Evolutionary conservation across 2,329 filamentous ascomycete genomes (phyloP).

Genomic region (Exophiala dermatitidis): DNA sequence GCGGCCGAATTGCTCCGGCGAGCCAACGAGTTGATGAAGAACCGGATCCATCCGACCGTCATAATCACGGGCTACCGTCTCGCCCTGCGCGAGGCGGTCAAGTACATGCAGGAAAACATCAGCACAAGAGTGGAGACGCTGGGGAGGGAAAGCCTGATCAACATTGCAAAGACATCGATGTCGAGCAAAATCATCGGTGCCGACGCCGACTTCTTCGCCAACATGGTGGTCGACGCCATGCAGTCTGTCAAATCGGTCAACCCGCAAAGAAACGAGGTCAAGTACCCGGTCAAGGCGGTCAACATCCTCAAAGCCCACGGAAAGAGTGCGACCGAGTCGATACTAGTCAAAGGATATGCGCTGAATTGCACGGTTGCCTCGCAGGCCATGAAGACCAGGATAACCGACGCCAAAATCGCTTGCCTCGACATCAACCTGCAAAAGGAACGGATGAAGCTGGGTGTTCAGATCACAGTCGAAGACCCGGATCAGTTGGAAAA

Average conservation of each 20-base stretch:
- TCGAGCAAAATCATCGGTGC: slow-evolving; percentile 97
- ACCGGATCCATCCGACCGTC: slow-evolving; percentile 98
- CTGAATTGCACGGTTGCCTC: slow-evolving; percentile 98
- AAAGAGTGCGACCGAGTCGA: slow-evolving; percentile 79
- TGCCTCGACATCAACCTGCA: slow-evolving; percentile 96
- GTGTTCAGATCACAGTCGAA: slow-evolving; percentile 96
- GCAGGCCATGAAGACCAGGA: slow-evolving; percentile 90
- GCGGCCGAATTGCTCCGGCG: slow-evolving; percentile 88
- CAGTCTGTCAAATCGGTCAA: slow-evolving; percentile 89
- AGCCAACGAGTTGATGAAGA: slow-evolving; percentile 98
- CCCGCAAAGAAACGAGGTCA: slow-evolving; percentile 71
- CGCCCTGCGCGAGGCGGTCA: slow-evolving; percentile 88
- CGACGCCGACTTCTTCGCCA: slow-evolving; percentile 93
- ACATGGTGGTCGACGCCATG: slow-evolving; percentile 96
- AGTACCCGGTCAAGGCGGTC: slow-evolving; percentile 98
- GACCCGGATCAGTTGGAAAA: slow-evolving; percentile 96
- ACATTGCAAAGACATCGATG: slow-evolving; percentile 98
- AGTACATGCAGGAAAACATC: slow-evolving; percentile 98
- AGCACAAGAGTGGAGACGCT: slow-evolving; percentile 91
- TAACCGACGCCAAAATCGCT: slow-evolving; percentile 93
- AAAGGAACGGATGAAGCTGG: slow-evolving; percentile 98
- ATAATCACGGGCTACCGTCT: slow-evolving; percentile 98
- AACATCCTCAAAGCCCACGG: slow-evolving; percentile 98
- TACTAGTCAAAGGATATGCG: slow-evolving; percentile 91
- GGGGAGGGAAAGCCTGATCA: slow-evolving; percentile 81